Base-by-base conservation (phyloP, 108 stramenopile genomes). In the Tribonema minus region DNA sequence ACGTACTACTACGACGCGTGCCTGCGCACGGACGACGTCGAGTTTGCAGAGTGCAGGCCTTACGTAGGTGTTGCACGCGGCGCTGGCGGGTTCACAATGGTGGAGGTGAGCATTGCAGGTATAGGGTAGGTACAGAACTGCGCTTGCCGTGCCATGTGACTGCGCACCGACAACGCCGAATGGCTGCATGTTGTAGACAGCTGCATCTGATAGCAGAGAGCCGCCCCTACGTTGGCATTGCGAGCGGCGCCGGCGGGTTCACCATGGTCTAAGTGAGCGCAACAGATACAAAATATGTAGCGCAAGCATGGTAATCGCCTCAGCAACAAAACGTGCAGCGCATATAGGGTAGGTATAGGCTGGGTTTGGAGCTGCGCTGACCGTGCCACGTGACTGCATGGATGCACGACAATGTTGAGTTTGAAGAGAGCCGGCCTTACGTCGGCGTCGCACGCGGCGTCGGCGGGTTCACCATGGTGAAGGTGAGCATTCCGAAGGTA, bases 1-100 rank as follows among this genome's bases (percentile, higher is more conserved):
- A 94, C 92, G 0, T 97, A 97, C 80, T 79, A 95, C 61, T 92
- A 95, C 81, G 90, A 90, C 72, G 86, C 38, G 25, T 78, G 76
- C 61, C 25, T 87, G 28, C 12, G 82, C 23, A 38, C 82, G 27
- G 84, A 87, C 59, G 85, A 85, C 59, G 40, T 87, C 68, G 82
- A 82, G 61, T 87, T 73, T 40, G 64, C 71, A 23, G 80, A 81
- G 54, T 65, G 61, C 2, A 71, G 76, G 37, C 85, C 85, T 5
- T 83, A 76, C 37, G 72, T 86, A 6, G 83, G 83, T 33, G 31
- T 86, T 1, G 6, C 71, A 6, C 15, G n/a, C 37, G 32, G 58
- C n/a, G 30, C 71, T 5, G 36, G 62, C 31, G 80, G 80, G 6
- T 69, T 30, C 37, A 81, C 72, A 1, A 61, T 71, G 33, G 59